Evolutionary conservation across 176 grass and related monocot genomes (phyloP), one percentile per base, ranked within the genome.

Genomic region (Otatea glauca): DNA sequence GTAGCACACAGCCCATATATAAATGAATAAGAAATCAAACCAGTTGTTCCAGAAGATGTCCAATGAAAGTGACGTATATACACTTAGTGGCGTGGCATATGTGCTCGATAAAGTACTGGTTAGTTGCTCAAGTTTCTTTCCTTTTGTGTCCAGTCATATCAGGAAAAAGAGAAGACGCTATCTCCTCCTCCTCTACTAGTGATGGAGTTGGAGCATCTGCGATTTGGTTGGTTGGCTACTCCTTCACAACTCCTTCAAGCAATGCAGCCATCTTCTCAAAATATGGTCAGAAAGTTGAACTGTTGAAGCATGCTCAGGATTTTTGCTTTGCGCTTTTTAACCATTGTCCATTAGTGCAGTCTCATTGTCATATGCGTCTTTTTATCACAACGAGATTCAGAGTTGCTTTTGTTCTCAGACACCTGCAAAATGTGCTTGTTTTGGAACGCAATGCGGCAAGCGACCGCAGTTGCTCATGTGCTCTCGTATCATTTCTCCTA

Each of bases 101-200:
- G 51, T 49, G 25, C 15, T 25, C 53, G 20, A 27, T 7, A 15
- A 16, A 37, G 25, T 17, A 10, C 9, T 24, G 27, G 43, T 18
- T 38, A 61, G 18, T 39, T 41, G 75, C 65, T 70, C 66, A 10
- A 63, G 15, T 42, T 63, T 71, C 84, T 79, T 13, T 10, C 41
- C 29, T 20, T 78, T 71, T 62, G 44, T 71, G 70, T 64, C 29
- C 56, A 74, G 25, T 39, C 69, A 74, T 49, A 38, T 3, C 44
- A 65, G n/a, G n/a, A 15, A 84, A 29, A 64, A 49, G 1, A 7
- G 0, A 35, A 70, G 11, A 24, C 39, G 37, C 0, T 42, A 64
- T 37, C 2, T 4, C 2, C 47, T 55, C 35, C 35, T 37, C 42
- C 24, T 58, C 49, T 56, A 6, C 27, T 14, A 17, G 7, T 48